Base-by-base conservation (phyloP, 2,329 filamentous ascomycete genomes). In the Aspergillus uvarum region DNA sequence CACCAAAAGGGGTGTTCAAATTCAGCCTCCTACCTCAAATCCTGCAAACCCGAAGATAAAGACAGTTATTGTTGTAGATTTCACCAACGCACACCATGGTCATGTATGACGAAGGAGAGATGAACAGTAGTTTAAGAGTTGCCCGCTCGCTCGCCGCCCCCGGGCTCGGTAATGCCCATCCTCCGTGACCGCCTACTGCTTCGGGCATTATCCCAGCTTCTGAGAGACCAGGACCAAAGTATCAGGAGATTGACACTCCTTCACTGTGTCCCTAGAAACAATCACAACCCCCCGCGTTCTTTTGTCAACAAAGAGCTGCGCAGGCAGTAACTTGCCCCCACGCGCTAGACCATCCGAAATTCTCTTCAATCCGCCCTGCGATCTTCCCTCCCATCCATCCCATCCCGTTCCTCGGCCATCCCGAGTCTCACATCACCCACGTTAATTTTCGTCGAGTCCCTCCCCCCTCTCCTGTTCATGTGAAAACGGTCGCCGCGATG, bases 401-500 rank as follows among this genome's bases (percentile, higher is more conserved):
- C 47, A 26, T 58, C 54, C 54, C 22, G 26, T n/a, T 48, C 35
- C 54, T 59, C 60, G 48, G 26, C 59, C 47, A 7, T 26, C 8
- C 26, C 26, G 26, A 26, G 26, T 26, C 26, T 26, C 26, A 26
- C 26, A 26, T 26, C 26, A 26, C 26, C 26, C 26, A 26, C 26
- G 26, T 26, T 7, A 26, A 26, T 26, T 26, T 26, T 26, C 26
- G 55, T 55, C 58, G 44, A 60, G 50, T 56, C 61, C 62, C 31
- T 49, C 59, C 52, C 47, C 59, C 51, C 58, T 53, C 16, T 14
- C 57, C 63, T 59, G 65, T 69, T 66, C 70, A 62, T 61, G 54
- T 64, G 62, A 64, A 26, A 26, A 62, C 64, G 60, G 63, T 59
- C 63, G 63, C 77, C 63, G 63, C 77, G 71, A 99, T 99, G 95